Base-by-base conservation (phyloP, 2,329 filamentous ascomycete species). In the Alternaria dauci region DNA sequence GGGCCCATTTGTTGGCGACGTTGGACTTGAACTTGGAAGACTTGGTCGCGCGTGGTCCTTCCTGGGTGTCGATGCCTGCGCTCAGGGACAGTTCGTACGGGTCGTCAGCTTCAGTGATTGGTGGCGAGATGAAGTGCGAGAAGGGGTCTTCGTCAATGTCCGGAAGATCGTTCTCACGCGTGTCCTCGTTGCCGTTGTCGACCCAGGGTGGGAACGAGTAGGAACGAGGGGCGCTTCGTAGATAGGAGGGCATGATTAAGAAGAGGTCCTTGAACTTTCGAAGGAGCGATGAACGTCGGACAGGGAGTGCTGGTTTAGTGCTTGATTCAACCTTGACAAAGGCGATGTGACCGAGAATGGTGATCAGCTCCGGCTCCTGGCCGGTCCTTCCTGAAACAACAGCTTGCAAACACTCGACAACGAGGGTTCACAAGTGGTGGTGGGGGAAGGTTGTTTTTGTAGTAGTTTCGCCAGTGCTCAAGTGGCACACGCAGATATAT, bases 121-220 rank as follows among this genome's bases (percentile, higher is more conserved):
- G 79, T 11, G 75, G 79, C 8, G 75, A 77, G 20, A 81, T 71
- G 71, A 81, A 81, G 70, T 81, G 79, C 32, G 78, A 74, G 59
- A 80, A 80, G 7, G 79, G 79, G 42, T 81, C 77, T 42, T 81
- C 78, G 58, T 81, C 79, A 57, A 81, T 81, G 57, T 80, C 76
- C 14, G 75, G 76, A 2, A 80, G 76, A 11, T 71, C 61, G 12
- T 50, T 32, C 8, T 67, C 54, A 2, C 58, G 32, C 7, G 68
- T 28, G 46, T 63, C 67, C 50, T 70, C 66, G 36, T 73, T 70
- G 50, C 71, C 58, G 48, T 54, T 70, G 44, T 77, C 70, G 52
- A 78, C 62, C 63, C 71, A 75, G 26, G 76, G 76, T 51, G 75
- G 76, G 58, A 71, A 78, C 1, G 76, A 78, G 58, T 74, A 76